Conservation (phyloP, 2,329 filamentous ascomycete genomes). For the Fusarium agapanthi region DNA sequence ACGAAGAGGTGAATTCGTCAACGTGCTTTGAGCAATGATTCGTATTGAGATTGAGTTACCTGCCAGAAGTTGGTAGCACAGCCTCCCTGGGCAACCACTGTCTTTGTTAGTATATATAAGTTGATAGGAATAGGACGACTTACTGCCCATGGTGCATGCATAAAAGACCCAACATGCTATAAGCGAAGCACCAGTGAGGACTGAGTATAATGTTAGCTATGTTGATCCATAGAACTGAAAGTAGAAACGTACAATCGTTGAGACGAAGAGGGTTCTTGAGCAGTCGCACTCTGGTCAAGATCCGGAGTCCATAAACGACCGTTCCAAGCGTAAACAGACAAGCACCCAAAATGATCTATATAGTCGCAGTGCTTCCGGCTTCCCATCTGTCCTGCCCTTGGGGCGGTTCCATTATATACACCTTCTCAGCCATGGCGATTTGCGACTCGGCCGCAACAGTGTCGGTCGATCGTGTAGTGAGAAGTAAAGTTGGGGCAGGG, state of each 20-base stretch:
- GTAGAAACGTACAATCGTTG: slow-evolving; percentile 4
- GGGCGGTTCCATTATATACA: slow-evolving; percentile 36
- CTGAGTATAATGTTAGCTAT: background rate
- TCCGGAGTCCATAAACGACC: slow-evolving; percentile 19
- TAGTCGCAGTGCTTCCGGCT: slow-evolving; percentile 12
- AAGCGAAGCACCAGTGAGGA: slow-evolving; percentile 29
- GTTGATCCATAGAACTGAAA: rapidly evolving
- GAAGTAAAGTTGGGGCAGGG: too few relatives aligned
- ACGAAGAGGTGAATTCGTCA: rapidly evolving
- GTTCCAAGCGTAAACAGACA: slow-evolving; percentile 27
- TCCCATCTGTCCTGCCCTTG: slow-evolving; percentile 26
- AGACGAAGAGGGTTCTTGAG: slow-evolving; percentile 28
- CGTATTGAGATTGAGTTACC: slow-evolving; percentile 18
- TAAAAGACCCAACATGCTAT: slow-evolving; percentile 36
- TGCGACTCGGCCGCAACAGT: background rate
- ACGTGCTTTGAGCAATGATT: slow-evolving; percentile 24
- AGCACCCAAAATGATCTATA: slow-evolving; percentile 23
- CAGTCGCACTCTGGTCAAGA: slow-evolving; percentile 17
- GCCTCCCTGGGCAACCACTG: slow-evolving; percentile 31
- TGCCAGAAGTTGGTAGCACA: slow-evolving; percentile 36
- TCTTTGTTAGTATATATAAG: background rate
- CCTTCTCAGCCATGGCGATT: slow-evolving; percentile 9
- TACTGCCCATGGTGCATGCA: slow-evolving; percentile 38
- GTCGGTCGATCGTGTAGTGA: background rate
- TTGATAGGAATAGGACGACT: background rate